A percentile compares a stretch with the other conserved stretches of the same genome.
phyloP scores from a whole-genome alignment of 2,329 filamentous ascomycete genomes.

The Fonsecaea pugnacius region DNA sequence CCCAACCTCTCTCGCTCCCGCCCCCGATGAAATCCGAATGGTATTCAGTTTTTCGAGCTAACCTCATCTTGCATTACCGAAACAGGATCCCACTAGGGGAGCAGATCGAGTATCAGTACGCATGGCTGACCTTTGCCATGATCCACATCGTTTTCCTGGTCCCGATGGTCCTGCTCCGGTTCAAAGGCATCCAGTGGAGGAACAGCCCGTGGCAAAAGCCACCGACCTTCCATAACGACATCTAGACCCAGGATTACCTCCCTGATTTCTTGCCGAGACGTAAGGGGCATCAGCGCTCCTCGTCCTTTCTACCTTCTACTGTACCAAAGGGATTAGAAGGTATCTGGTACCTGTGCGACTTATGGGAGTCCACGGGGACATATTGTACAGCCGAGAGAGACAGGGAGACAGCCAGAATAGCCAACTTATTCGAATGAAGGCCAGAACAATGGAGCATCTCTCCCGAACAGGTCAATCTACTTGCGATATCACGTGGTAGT shows the following conservation, averaged over 20 bases:
- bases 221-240: slow-evolving; percentile 26
- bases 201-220: slow-evolving; percentile 27
- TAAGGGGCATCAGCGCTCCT: not conserved
- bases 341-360: not conserved
- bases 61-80: not conserved
- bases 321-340: not conserved
- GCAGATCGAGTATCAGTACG: slow-evolving; percentile 40
- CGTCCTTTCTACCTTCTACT: not conserved
- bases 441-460: not conserved
- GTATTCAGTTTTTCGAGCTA: not conserved
- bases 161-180: slow-evolving; percentile 36
- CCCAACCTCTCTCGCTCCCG: not conserved
- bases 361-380: not conserved
- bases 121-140: slow-evolving; percentile 41
- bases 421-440: not conserved
- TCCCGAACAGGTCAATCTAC: not conserved
- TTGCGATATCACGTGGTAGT: too few species aligned
- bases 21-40: not conserved
- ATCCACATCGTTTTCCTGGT: slow-evolving; percentile 39
- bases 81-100: slow-evolving; percentile 39
- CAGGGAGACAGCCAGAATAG: not conserved
- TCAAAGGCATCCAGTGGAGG: slow-evolving; percentile 37
- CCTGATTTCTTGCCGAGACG: not conserved
- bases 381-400: not conserved
- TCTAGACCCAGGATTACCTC: slow-evolving; percentile 1